phyloP scores from a whole-genome alignment of 139 green algal species.

The Nannochloris sp. region DNA sequence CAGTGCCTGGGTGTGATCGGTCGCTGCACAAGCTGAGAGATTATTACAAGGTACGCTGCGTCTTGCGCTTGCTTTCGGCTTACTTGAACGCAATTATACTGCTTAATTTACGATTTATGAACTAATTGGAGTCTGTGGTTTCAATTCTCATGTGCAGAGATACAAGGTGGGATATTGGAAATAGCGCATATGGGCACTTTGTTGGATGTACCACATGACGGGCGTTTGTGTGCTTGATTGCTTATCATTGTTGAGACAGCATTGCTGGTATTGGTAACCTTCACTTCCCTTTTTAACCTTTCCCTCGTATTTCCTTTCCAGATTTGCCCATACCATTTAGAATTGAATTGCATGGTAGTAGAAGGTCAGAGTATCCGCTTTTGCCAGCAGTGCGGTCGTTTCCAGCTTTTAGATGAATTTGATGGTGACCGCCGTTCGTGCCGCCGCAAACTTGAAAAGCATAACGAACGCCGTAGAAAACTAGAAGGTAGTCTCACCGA shows the following conservation, averaged over 20 bases:
- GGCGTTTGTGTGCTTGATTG: too few species aligned
- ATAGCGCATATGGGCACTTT: too few species aligned
- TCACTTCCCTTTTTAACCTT: neutral
- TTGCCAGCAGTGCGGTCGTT: conserved; percentile 33
- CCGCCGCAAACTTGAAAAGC: conserved; percentile 41
- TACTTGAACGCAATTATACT: neutral
- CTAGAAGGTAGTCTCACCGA: neutral
- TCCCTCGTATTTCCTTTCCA: conserved; percentile 52
- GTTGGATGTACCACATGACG: too few species aligned
- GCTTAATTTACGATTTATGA: neutral
- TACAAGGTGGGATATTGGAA: too few species aligned
- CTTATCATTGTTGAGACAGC: too few species aligned
- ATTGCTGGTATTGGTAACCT: too few species aligned
- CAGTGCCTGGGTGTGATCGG: conserved; percentile 24
- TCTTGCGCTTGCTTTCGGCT: neutral
- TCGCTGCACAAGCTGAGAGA: conserved; percentile 32
- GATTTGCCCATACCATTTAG: conserved; percentile 72
- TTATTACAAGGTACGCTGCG: conserved; percentile 30
- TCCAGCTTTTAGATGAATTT: conserved; percentile 34
- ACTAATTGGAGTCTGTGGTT: too few species aligned
- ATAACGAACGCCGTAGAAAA: conserved; percentile 53
- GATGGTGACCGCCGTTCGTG: conserved; percentile 37
- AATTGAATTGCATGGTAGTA: conserved; percentile 31
- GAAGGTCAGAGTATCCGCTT: conserved; percentile 34
- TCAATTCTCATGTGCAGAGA: conserved; percentile 3